These are phyloP conservation scores for Candida jianshihensis DNA, from an alignment of 805 yeast species.

Conservation along the genomic window DNA sequence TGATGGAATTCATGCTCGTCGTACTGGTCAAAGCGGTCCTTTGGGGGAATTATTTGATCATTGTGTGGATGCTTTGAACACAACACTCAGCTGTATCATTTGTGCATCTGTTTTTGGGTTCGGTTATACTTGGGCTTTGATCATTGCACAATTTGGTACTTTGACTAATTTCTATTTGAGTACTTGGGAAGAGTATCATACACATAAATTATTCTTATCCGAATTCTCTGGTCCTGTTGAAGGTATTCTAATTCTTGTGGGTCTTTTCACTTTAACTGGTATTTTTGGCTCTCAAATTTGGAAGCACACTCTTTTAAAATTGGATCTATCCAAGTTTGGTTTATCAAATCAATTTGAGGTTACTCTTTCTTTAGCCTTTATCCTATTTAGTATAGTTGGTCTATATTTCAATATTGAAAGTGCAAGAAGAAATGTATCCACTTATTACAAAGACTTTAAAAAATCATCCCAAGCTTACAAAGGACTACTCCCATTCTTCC, in stretches of 20 bases:
- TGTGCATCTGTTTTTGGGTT: constrained; percentile 71
- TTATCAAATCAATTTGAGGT: constrained; percentile 32
- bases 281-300: constrained; percentile 63
- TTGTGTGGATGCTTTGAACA: constrained; percentile 68
- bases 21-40: constrained; percentile 93
- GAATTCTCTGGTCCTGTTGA: constrained; percentile 92
- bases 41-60: constrained; percentile 93
- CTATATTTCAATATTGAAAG: constrained; percentile 58
- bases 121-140: constrained; percentile 58
- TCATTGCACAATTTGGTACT: constrained; percentile 64
- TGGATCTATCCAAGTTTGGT: too few relatives aligned
- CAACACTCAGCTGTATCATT: constrained; percentile 70
- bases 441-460: constrained; percentile 30
- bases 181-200: constrained; percentile 95
- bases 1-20: constrained; percentile 92
- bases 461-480: constrained; percentile 32
- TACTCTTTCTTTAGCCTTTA: constrained; percentile 36
- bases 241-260: constrained; percentile 65
- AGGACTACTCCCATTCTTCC: constrained; percentile 61
- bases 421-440: constrained; percentile 56
- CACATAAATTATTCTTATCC: constrained; percentile 72
- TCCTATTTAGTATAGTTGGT: constrained; percentile 45
- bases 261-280: constrained; percentile 56
- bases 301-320: constrained; percentile 37
- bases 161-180: constrained; percentile 79